Evolutionary conservation across 2,329 filamentous ascomycete genomes (phyloP).

Genomic region (Alternaria burnsii): DNA sequence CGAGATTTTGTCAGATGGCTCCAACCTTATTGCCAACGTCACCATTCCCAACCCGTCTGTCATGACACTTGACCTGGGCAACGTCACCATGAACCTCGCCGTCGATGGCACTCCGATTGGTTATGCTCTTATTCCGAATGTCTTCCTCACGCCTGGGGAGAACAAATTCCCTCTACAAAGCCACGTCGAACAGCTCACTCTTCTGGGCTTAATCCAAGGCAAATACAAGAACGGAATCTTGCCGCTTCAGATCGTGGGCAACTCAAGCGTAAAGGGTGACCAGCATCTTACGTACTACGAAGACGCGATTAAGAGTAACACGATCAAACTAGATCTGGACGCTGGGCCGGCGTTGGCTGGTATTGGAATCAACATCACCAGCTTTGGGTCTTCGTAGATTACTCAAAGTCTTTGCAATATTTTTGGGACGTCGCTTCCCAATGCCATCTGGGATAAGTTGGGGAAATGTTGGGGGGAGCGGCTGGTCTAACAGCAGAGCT

Average conservation of each 20-base stretch:
- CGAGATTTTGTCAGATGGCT: slow-evolving; percentile 51
- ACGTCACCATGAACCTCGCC: slow-evolving; percentile 68
- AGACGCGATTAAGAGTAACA: slow-evolving; percentile 61
- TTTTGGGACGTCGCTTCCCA: background rate
- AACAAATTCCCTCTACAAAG: slow-evolving; percentile 66
- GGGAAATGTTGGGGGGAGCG: background rate
- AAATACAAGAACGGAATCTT: slow-evolving; percentile 65
- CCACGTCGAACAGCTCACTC: slow-evolving; percentile 59
- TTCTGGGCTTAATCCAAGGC: slow-evolving; percentile 56
- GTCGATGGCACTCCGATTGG: slow-evolving; percentile 64
- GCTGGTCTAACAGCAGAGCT: background rate
- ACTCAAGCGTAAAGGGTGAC: slow-evolving; percentile 60
- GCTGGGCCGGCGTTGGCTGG: slow-evolving; percentile 38
- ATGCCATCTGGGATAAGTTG: background rate
- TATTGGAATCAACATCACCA: slow-evolving; percentile 39
- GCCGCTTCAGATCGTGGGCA: slow-evolving; percentile 64
- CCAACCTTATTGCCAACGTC: slow-evolving; percentile 69
- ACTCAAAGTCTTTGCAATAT: background rate
- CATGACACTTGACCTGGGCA: slow-evolving; percentile 72
- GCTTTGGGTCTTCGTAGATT: slow-evolving; percentile 4
- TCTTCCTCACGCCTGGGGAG: slow-evolving; percentile 65
- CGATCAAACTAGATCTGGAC: slow-evolving; percentile 63
- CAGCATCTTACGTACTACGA: slow-evolving; percentile 65
- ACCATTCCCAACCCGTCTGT: slow-evolving; percentile 71
- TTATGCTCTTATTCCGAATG: slow-evolving; percentile 64